A percentile compares a stretch with the other conserved stretches of the same genome.
Conservation (phyloP, 208 protist species). For the Leishmania braziliensis region DNA sequence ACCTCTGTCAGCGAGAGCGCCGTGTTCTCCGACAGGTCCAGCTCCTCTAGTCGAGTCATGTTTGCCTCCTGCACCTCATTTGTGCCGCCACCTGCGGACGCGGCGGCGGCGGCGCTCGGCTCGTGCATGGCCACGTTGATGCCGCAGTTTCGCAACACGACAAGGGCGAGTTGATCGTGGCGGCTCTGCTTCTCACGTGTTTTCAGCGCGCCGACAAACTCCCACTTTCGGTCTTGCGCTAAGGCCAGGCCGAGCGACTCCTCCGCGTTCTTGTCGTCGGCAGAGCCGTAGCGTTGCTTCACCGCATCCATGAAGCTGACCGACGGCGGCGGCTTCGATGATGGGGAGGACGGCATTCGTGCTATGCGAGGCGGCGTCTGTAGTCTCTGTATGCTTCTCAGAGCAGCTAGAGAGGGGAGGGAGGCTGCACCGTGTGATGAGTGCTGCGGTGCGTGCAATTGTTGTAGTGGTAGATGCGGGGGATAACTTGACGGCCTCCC, state of each 20-base stretch:
- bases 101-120: conserved; percentile 13
- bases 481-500: background rate
- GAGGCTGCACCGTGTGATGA: background rate
- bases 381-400: conserved; percentile 31
- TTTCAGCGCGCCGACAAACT: conserved; percentile 84
- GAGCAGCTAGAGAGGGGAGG: background rate
- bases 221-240: conserved; percentile 67
- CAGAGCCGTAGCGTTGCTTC: conserved; percentile 72
- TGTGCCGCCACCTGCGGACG: background rate
- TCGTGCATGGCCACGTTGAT: conserved; percentile 58
- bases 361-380: conserved; percentile 33
- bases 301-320: conserved; percentile 85
- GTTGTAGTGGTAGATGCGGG: background rate
- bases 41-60: conserved; percentile 56
- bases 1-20: conserved; percentile 58
- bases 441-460: background rate
- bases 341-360: conserved; percentile 1
- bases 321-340: background rate
- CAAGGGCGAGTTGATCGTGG: conserved; percentile 61
- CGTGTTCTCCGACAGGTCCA: conserved; percentile 79
- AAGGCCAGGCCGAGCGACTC: conserved; percentile 29
- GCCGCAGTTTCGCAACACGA: conserved; percentile 61
- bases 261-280: conserved; percentile 42
- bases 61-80: conserved; percentile 40
- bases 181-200: conserved; percentile 58